Evolutionary conservation across 1,284 basidiomycete genomes (phyloP).

Genomic region (Ustilago sp.): DNA sequence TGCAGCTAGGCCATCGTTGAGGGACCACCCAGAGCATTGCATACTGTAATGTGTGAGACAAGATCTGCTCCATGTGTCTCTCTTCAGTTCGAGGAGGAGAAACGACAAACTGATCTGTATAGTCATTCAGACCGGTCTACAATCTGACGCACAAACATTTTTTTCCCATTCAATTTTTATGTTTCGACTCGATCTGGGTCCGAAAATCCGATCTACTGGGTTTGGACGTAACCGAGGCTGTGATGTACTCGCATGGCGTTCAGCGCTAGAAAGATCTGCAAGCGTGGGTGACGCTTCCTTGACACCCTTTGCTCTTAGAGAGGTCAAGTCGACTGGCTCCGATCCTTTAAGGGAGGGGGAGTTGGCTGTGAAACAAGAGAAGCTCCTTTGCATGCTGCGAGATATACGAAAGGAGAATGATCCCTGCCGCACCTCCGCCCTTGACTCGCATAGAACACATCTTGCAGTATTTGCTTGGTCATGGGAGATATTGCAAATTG

Average conservation of each 20-base stretch:
- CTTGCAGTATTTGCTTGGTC: background rate
- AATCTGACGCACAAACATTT: background rate
- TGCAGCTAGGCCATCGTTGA: background rate
- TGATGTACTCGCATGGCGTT: background rate
- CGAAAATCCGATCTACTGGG: background rate
- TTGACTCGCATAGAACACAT: background rate
- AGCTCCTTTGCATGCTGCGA: background rate
- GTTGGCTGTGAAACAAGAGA: background rate
- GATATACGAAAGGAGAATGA: background rate
- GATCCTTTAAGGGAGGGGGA: background rate
- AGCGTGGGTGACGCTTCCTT: background rate
- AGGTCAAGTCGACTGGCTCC: background rate
- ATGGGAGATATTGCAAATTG: background rate
- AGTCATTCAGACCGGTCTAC: background rate
- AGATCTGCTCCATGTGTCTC: background rate
- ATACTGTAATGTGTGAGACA: background rate
- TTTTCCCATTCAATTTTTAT: background rate
- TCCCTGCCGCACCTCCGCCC: slow-evolving; percentile 2
- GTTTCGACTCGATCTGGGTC: background rate
- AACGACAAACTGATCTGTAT: background rate
- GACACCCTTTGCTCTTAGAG: background rate
- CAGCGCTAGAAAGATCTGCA: background rate
- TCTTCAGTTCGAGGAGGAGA: background rate
- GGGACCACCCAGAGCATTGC: background rate
- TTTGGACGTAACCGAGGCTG: background rate